phyloP scores from a whole-genome alignment of 176 grass and related monocot species.

The Poa annua region DNA sequence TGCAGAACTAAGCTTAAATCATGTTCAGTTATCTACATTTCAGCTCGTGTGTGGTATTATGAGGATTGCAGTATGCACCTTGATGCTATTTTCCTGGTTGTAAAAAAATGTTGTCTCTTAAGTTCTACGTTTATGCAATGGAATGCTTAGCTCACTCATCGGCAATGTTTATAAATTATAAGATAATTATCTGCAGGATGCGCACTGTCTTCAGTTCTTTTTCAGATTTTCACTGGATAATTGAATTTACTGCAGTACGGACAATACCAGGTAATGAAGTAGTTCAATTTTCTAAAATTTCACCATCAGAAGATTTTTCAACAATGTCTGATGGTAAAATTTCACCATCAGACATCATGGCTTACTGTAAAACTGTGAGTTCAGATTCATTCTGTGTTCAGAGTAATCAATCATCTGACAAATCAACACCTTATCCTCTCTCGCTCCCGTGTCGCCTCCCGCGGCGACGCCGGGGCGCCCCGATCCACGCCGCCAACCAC shows the following conservation, averaged over 20 bases:
- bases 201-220: not conserved
- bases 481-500: too few species aligned
- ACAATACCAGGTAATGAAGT: not conserved
- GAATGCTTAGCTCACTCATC: not conserved
- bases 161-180: not conserved
- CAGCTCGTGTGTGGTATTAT: not conserved
- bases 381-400: not conserved
- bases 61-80: too few species aligned
- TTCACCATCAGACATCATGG: not conserved
- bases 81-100: too few species aligned
- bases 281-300: not conserved
- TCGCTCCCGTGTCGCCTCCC: too few species aligned
- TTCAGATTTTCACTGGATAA: not conserved
- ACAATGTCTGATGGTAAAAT: too few species aligned
- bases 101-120: not conserved
- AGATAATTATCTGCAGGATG: not conserved
- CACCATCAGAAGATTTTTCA: too few species aligned
- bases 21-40: not conserved
- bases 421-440: too few species aligned
- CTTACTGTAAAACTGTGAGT: not conserved
- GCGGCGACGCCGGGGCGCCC: too few species aligned
- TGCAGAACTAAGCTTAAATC: not conserved
- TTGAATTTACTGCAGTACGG: not conserved
- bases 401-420: not conserved
- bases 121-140: not conserved